phyloP scores from a whole-genome alignment of 2,329 filamentous ascomycete genomes.

The Boeremia exigua region DNA sequence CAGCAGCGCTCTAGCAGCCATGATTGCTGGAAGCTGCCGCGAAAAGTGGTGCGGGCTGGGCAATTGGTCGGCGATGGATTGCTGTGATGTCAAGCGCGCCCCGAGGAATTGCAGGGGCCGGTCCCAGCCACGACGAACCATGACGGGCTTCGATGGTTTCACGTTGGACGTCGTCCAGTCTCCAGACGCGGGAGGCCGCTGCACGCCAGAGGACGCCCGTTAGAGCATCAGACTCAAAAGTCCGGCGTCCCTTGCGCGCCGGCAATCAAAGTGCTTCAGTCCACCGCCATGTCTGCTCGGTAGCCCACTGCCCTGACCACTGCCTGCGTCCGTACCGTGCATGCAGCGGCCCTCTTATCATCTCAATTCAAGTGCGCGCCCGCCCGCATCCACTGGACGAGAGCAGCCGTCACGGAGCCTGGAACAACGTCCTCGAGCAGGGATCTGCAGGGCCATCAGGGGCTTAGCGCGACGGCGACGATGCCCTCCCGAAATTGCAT shows the following conservation, averaged over 20 bases:
- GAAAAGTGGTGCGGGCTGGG: slow-evolving; percentile 12
- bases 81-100: slow-evolving; percentile 36
- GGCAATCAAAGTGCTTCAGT: slow-evolving; percentile 17
- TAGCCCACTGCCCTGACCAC: slow-evolving; percentile 1
- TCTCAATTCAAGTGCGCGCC: slow-evolving; percentile 11
- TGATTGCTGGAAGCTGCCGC: slow-evolving; percentile 14
- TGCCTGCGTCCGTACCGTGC: slow-evolving; percentile 12
- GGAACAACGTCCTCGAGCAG: slow-evolving; percentile 17
- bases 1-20: neutral
- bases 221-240: slow-evolving; percentile 18
- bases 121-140: slow-evolving; percentile 35
- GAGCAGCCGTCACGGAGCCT: slow-evolving; percentile 13
- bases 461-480: slow-evolving; percentile 28
- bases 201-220: slow-evolving; percentile 19
- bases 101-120: slow-evolving; percentile 21
- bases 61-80: slow-evolving; percentile 11
- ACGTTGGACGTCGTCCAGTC: slow-evolving; percentile 8
- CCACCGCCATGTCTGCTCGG: slow-evolving; percentile 3
- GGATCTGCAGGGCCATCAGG: slow-evolving; percentile 38
- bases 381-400: slow-evolving; percentile 8
- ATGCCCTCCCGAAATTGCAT: slow-evolving; percentile 40
- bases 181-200: slow-evolving; percentile 27
- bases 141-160: slow-evolving; percentile 19
- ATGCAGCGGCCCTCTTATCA: slow-evolving; percentile 17
- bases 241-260: slow-evolving; percentile 16